Percentiles rank a stretch among this genome's conserved stretches.
These are phyloP conservation scores for Aureobasidium zeae DNA, from an alignment of 2,329 filamentous ascomycete genomes.

Conservation along the genomic window DNA sequence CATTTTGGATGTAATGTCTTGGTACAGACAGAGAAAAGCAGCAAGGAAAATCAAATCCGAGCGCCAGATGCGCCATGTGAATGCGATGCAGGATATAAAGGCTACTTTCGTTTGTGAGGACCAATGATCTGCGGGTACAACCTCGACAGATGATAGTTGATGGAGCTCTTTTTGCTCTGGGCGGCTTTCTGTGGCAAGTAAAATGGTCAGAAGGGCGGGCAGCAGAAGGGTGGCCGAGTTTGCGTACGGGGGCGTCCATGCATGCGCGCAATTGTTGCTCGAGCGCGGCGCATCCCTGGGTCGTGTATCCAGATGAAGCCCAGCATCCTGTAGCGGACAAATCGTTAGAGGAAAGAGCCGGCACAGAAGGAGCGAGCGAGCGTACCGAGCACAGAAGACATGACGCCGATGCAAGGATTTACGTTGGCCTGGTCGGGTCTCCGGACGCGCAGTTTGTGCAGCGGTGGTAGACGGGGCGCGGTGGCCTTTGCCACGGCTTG, in stretches of 20 bases:
- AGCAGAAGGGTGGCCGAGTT: conserved; percentile 16
- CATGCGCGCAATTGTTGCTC: conserved; percentile 54
- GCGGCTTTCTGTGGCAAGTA: conserved; percentile 42
- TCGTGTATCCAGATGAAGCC: conserved; percentile 65
- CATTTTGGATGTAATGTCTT: conserved; percentile 5
- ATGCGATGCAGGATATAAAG: neutral
- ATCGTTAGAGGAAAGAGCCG: neutral
- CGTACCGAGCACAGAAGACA: conserved; percentile 59
- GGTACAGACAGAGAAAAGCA: conserved; percentile 2
- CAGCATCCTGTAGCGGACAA: conserved; percentile 60
- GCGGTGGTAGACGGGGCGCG: conserved; percentile 46
- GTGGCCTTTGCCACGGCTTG: conserved; percentile 27
- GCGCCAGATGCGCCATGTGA: conserved; percentile 12
- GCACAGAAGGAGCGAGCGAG: conserved; percentile 7
- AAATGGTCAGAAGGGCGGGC: conserved; percentile 5
- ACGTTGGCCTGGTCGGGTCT: conserved; percentile 52
- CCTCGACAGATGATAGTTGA: conserved; percentile 85
- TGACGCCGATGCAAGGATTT: conserved; percentile 57
- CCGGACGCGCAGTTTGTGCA: conserved; percentile 55
- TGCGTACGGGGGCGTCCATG: conserved; percentile 73
- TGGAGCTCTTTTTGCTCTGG: conserved; percentile 58
- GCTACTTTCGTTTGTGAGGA: conserved; percentile 55
- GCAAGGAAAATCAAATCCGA: conserved; percentile 8
- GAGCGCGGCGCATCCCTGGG: conserved; percentile 50
- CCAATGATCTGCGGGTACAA: conserved; percentile 66